These are phyloP conservation scores for Obelidium mucronatum DNA, from an alignment of 192 early-diverging fungal species.

Conservation along the genomic window DNA sequence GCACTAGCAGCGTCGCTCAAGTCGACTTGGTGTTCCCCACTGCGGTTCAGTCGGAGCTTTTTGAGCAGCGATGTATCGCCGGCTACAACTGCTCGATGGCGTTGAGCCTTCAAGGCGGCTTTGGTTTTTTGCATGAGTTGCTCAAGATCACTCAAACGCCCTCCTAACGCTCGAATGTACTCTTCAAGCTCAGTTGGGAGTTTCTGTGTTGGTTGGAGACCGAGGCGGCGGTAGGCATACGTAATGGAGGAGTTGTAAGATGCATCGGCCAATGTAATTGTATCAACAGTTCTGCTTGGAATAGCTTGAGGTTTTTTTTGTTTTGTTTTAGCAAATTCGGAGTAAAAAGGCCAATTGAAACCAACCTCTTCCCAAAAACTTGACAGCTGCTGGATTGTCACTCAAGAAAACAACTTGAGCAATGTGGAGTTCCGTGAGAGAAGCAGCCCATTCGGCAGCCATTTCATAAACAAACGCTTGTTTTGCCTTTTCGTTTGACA, in stretches of 20 bases:
- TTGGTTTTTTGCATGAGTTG: conserved; percentile 89
- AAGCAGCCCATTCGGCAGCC: conserved; percentile 82
- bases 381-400: conserved; percentile 67
- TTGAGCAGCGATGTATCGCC: neutral
- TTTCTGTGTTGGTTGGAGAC: conserved; percentile 5
- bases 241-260: conserved; percentile 64
- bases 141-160: conserved; percentile 90
- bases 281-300: conserved; percentile 74
- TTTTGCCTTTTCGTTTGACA: conserved; percentile 74
- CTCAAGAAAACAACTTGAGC: conserved; percentile 93
- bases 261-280: conserved; percentile 75
- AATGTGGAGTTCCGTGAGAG: conserved; percentile 78
- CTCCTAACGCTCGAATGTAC: conserved; percentile 80
- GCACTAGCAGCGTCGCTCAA: conserved; percentile 9
- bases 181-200: conserved; percentile 28
- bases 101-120: conserved; percentile 46
- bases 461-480: conserved; percentile 71
- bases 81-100: neutral
- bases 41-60: neutral
- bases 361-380: conserved; percentile 75
- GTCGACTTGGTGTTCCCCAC: neutral
- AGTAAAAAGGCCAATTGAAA: neutral
- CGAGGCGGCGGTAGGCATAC: conserved; percentile 64
- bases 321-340: neutral
- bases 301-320: conserved; percentile 55